phyloP scores from a whole-genome alignment of 805 yeast genomes.

The Sungouiella blattae region DNA sequence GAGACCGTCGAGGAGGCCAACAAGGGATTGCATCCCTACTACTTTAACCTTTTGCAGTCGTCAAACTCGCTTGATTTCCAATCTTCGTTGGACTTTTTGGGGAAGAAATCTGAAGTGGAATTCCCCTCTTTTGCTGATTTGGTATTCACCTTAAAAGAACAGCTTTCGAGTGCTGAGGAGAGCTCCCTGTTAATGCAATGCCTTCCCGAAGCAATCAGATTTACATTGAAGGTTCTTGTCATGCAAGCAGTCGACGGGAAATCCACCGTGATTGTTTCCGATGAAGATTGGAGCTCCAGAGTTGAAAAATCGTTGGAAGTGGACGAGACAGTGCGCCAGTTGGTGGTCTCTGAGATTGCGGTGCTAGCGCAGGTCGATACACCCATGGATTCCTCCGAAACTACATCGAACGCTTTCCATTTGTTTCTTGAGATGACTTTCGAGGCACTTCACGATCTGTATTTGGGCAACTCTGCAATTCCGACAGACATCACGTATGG shows the following conservation, averaged over 20 bases:
- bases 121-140: slow-evolving; percentile 57
- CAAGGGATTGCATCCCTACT: slow-evolving; percentile 79
- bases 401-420: slow-evolving; percentile 11
- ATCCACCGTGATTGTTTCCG: slow-evolving; percentile 56
- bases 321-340: slow-evolving; percentile 48
- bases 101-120: slow-evolving; percentile 30
- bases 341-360: slow-evolving; percentile 20
- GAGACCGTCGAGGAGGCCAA: slow-evolving; percentile 78
- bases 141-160: slow-evolving; percentile 21
- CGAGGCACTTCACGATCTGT: slow-evolving; percentile 30
- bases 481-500: slow-evolving; percentile 30
- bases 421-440: slow-evolving; percentile 32
- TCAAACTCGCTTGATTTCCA: slow-evolving; percentile 42
- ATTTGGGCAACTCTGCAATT: slow-evolving; percentile 8
- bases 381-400: slow-evolving; percentile 15
- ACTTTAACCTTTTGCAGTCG: slow-evolving; percentile 57
- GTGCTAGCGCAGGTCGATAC: slow-evolving; percentile 14
- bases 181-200: slow-evolving; percentile 27
- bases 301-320: slow-evolving; percentile 64
- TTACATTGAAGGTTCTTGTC: slow-evolving; percentile 55
- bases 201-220: slow-evolving; percentile 45
- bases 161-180: slow-evolving; percentile 19
- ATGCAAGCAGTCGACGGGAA: slow-evolving; percentile 58
- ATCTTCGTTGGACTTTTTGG: slow-evolving; percentile 43
- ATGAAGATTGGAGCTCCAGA: slow-evolving; percentile 71